These are phyloP conservation scores for Endothia cerciana DNA, from an alignment of 2,329 filamentous ascomycete species.

Conservation along the genomic window DNA sequence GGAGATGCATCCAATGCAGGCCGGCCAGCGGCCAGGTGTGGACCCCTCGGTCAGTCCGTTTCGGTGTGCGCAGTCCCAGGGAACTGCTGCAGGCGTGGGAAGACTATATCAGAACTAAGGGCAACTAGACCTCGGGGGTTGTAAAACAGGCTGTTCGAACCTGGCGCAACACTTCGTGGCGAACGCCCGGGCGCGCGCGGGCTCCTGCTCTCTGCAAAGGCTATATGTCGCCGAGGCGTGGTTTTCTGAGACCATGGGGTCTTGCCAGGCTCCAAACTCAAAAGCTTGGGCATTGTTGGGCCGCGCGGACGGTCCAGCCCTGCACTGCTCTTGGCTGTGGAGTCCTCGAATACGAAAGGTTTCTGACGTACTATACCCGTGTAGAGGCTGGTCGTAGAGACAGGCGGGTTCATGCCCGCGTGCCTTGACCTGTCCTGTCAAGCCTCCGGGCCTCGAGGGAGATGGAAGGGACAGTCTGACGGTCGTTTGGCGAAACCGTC, in stretches of 20 bases:
- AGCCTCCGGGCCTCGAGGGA: too few relatives aligned
- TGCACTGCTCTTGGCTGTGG: neutral
- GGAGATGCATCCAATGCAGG: neutral
- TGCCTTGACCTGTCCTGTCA: neutral
- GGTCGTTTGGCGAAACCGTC: neutral
- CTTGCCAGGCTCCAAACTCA: too few relatives aligned
- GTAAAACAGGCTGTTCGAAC: too few relatives aligned
- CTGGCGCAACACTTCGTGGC: too few relatives aligned
- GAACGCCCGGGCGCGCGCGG: too few relatives aligned
- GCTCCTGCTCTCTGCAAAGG: too few relatives aligned
- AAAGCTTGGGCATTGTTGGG: neutral
- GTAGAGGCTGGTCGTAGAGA: neutral
- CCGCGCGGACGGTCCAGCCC: neutral
- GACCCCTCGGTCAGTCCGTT: neutral
- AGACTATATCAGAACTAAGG: too few relatives aligned
- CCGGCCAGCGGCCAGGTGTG: too few relatives aligned
- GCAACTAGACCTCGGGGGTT: too few relatives aligned
- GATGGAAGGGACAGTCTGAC: neutral
- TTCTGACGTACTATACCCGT: neutral
- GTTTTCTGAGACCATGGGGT: too few relatives aligned
- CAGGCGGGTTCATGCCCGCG: neutral
- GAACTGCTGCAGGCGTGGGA: too few relatives aligned
- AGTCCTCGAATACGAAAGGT: neutral
- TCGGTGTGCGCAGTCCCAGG: neutral
- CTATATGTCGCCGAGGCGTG: neutral